Evolutionary conservation across 1,284 basidiomycete genomes (phyloP), one percentile per base, ranked within the genome.

Genomic region (Phlebopus sp.): DNA sequence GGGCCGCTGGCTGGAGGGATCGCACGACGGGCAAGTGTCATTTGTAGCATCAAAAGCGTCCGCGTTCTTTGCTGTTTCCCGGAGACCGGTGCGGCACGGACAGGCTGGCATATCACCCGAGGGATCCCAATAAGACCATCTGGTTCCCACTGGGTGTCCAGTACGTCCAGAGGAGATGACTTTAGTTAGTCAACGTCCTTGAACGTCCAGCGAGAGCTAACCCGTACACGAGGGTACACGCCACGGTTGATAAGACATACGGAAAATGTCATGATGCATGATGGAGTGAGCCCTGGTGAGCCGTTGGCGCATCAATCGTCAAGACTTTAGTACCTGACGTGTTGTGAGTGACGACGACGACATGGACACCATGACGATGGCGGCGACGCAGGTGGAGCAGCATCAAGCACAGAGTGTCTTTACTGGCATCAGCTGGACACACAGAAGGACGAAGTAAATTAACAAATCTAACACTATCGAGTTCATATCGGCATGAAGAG

Each of bases 351-450:
- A 6, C 6, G 21, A 23, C 6, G 21, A 23, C 6, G 27, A 29
- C 2, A 19, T 19, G 19, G 9, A 37, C 19, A 23, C 18, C 37
- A 27, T 47, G 46, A 36, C 17, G 37, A 42, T 23, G 18, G 35
- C 17, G 44, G 14, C 37, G 44, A 48, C 44, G 41, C 37, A 37
- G 37, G 42, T 27, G 42, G 37, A 14, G 15, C 29, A 40, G 27
- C 25, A 23, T 25, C 25, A 37, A 23, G 5, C 18, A 23, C 19
- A 14, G 15, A 23, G 53, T 49, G 57, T 55, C 47, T 35, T 53
- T 51, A 64, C 50, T 32, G 41, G 55, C 19, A 27, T 37, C 45
- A 59, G 23, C 55, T 49, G 60, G 59, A 60, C 48, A 60, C 62
- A 61, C 54, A 49, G 59, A 59, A 57, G 44, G 51, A 37, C 30